A percentile compares a stretch with the other conserved stretches of the same genome.
Conservation (phyloP, 1,284 basidiomycete genomes). For the Pholiota adiposa region DNA sequence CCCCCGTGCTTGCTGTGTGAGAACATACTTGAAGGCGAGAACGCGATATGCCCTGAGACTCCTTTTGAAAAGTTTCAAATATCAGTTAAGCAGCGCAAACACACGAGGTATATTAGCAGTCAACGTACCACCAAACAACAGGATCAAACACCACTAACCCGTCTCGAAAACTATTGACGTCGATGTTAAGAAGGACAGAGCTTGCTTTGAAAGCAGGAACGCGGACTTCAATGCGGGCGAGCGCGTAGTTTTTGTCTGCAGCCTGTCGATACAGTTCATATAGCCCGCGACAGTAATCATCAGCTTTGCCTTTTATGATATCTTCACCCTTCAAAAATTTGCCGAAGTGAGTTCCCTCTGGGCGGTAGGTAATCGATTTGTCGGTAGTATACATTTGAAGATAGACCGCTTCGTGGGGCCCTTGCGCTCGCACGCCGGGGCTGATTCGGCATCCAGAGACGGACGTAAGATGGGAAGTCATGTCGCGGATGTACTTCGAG, state of each 20-base stretch:
- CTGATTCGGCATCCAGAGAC: conserved; percentile 30
- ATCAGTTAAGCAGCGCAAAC: no score
- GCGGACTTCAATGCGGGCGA: conserved; percentile 26
- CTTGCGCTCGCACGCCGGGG: conserved; percentile 21
- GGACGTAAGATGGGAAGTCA: conserved; percentile 25
- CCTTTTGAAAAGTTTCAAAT: not conserved
- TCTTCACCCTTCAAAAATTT: conserved; percentile 25
- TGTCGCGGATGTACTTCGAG: conserved; percentile 26
- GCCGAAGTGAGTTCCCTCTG: conserved; percentile 22
- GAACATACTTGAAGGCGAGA: not conserved
- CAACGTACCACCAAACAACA: conserved; percentile 8
- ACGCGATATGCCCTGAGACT: conserved; percentile 1
- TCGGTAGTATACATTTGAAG: conserved; percentile 35
- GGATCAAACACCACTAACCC: not conserved
- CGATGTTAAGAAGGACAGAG: conserved; percentile 13
- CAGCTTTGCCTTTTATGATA: conserved; percentile 8
- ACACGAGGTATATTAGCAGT: no score
- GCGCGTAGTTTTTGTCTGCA: conserved; percentile 10
- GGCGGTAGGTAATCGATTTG: no score
- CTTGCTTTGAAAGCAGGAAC: conserved; percentile 24
- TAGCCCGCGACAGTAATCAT: conserved; percentile 14
- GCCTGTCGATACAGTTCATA: conserved; percentile 22
- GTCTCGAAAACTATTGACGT: not conserved
- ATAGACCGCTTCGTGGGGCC: conserved; percentile 20
- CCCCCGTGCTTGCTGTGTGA: not conserved